Conservation (phyloP, 2,329 filamentous ascomycete species). For the Calonectria multiphialidica region DNA sequence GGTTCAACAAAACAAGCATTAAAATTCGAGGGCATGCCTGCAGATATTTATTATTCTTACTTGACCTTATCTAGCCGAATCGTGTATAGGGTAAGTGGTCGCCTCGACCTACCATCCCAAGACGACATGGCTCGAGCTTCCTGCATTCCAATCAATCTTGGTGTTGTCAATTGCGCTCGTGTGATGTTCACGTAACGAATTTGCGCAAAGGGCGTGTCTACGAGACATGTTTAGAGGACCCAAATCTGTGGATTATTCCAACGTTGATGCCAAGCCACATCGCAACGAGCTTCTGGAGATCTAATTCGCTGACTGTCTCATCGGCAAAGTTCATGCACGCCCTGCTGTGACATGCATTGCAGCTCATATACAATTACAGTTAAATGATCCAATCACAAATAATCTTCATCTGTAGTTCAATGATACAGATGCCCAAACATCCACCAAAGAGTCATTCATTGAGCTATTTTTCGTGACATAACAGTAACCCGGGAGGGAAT, state of each 20-base stretch:
- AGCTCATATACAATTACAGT: neutral
- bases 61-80: neutral
- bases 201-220: neutral
- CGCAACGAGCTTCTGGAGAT: neutral
- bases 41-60: neutral
- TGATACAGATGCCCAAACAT: neutral
- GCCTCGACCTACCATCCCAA: neutral
- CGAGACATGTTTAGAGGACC: too few relatives aligned
- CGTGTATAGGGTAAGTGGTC: neutral
- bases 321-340: neutral
- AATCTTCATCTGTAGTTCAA: neutral
- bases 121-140: neutral
- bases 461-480: neutral
- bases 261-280: too few relatives aligned
- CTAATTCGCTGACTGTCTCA: neutral
- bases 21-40: neutral
- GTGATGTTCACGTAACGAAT: too few relatives aligned
- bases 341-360: neutral
- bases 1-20: neutral
- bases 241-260: too few relatives aligned
- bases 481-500: neutral
- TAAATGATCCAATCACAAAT: neutral
- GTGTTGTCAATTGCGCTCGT: neutral
- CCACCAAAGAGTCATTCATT: neutral
- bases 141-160: neutral